A percentile compares a stretch with the other conserved stretches of the same genome.
Conservation (phyloP, 176 grass and related monocot species). For the Puya raimondii region DNA sequence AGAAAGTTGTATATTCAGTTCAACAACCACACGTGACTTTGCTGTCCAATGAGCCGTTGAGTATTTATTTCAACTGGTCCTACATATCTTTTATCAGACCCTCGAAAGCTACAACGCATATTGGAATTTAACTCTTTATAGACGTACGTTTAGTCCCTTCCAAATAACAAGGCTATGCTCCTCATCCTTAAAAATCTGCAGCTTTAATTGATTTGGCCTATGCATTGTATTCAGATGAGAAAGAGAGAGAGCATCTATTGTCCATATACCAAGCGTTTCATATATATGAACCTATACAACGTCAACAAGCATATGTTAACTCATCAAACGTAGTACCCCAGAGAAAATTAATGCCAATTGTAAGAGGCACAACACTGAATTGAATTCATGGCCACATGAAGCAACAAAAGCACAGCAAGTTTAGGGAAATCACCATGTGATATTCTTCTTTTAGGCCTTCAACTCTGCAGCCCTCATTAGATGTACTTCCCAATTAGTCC, state of each 20-base stretch:
- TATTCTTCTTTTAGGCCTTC: not conserved
- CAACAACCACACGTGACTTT: constrained; percentile 2
- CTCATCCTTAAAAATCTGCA: not conserved
- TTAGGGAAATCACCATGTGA: not conserved
- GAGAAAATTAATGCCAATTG: not conserved
- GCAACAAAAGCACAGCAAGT: not conserved
- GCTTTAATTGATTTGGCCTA: constrained; percentile 13
- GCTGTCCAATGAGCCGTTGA: not conserved
- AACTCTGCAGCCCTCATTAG: not conserved
- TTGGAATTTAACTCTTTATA: constrained; percentile 6
- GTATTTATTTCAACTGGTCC: not conserved
- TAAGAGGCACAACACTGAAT: not conserved
- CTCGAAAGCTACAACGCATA: not conserved
- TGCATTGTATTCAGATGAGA: not conserved
- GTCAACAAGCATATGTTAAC: not conserved
- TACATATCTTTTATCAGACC: not conserved
- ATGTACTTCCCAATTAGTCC: not conserved
- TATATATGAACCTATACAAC: not conserved
- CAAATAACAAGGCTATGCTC: not conserved
- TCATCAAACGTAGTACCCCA: not conserved
- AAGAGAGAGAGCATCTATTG: not conserved
- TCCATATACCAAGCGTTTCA: not conserved
- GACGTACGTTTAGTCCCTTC: not conserved
- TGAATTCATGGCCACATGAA: constrained; percentile 1
- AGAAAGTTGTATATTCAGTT: not conserved